Evolutionary conservation across 495 filamentous ascomycete genomes (phyloP).

Genomic region (Xylona heveae): DNA sequence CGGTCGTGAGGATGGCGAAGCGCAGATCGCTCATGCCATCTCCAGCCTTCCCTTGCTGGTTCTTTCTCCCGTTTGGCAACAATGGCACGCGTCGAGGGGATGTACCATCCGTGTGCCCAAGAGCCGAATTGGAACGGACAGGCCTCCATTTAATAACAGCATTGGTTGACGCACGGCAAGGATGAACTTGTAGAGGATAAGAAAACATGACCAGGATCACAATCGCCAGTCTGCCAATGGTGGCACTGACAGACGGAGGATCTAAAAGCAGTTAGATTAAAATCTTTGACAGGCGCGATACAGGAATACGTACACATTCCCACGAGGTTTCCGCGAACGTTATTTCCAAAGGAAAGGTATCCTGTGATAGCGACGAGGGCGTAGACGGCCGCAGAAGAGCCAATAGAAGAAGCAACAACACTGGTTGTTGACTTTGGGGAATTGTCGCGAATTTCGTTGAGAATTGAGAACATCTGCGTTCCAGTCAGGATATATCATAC

Average conservation of each 20-base stretch:
- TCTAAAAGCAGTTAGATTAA: conserved; percentile 20
- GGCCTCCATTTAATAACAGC: conserved; percentile 87
- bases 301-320: conserved; percentile 45
- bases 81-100: conserved; percentile 23
- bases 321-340: conserved; percentile 76
- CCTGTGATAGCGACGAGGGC: conserved; percentile 85
- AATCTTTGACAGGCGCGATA: background rate
- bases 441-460: conserved; percentile 84
- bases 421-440: conserved; percentile 59
- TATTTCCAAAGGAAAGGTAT: conserved; percentile 83
- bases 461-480: conserved; percentile 84
- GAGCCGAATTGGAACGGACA: conserved; percentile 2
- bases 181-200: conserved; percentile 87
- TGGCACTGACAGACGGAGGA: conserved; percentile 56
- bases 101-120: conserved; percentile 14
- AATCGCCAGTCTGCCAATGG: conserved; percentile 84
- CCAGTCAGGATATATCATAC: background rate
- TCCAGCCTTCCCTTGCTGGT: conserved; percentile 14
- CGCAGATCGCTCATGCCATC: conserved; percentile 63
- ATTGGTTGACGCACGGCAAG: conserved; percentile 80
- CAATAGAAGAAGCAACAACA: conserved; percentile 68
- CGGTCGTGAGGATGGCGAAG: conserved; percentile 76
- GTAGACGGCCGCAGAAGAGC: conserved; percentile 59
- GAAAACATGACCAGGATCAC: conserved; percentile 95
- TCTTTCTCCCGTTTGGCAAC: conserved; percentile 12